Evolutionary conservation across 306 rosid genomes (phyloP).

Genomic region (Casuarina equisetifolia): DNA sequence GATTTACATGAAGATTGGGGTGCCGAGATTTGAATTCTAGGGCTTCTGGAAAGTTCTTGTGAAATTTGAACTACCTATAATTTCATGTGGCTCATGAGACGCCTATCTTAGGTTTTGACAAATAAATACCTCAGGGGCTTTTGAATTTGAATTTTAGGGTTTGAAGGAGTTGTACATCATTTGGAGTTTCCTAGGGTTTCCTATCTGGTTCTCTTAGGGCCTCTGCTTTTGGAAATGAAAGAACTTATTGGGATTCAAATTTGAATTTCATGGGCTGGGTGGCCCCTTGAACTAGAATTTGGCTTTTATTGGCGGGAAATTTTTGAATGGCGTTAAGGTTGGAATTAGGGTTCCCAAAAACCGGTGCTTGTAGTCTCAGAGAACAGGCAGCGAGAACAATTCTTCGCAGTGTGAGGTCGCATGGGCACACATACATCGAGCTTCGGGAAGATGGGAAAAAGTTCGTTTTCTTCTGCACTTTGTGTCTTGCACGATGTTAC

Average conservation of each 20-base stretch:
- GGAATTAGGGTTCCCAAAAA: conserved; percentile 52
- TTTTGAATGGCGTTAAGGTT: conserved; percentile 61
- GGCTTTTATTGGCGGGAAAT: conserved; percentile 24
- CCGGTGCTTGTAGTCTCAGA: conserved; percentile 39
- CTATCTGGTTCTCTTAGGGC: conserved; percentile 23
- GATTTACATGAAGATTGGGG: neutral
- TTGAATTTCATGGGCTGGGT: neutral
- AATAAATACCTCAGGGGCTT: neutral
- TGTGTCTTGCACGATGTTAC: conserved; percentile 77
- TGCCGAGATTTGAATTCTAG: neutral
- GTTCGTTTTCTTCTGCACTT: conserved; percentile 69
- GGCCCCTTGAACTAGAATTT: conserved; percentile 16
- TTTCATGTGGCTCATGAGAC: conserved; percentile 25
- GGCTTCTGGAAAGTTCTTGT: conserved; percentile 21
- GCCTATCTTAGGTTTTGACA: conserved; percentile 18
- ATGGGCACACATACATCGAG: conserved; percentile 83
- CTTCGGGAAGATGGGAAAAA: conserved; percentile 77
- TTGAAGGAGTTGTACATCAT: conserved; percentile 20
- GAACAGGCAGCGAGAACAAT: conserved; percentile 70
- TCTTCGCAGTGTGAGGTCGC: conserved; percentile 70
- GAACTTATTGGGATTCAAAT: neutral
- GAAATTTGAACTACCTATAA: conserved; percentile 31
- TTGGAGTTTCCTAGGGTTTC: conserved; percentile 16
- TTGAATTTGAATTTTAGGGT: conserved; percentile 20
- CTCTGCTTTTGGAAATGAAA: conserved; percentile 9